phyloP scores from a whole-genome alignment of 495 filamentous ascomycete genomes.

The Clohesyomyces aquaticus region DNA sequence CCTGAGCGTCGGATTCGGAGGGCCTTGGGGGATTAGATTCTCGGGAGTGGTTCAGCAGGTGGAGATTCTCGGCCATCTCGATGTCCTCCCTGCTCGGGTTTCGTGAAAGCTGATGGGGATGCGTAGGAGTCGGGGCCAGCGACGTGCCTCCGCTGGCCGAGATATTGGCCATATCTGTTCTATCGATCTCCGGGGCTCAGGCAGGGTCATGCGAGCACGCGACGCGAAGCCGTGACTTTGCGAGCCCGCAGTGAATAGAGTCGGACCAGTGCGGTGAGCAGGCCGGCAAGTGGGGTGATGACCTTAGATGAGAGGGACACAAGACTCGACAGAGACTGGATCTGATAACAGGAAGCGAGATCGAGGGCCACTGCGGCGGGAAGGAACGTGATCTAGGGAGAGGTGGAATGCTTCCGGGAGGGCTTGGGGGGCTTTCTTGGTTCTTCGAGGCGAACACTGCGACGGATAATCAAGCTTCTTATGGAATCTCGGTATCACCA shows the following conservation, averaged over 20 bases:
- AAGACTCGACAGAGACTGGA: not conserved
- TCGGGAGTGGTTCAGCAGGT: conserved; percentile 30
- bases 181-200: not conserved
- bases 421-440: conserved; percentile 7
- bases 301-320: not conserved
- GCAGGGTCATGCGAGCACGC: conserved; percentile 7
- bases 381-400: conserved; percentile 27
- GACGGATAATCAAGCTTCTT: not conserved
- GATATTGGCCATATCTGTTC: conserved; percentile 14
- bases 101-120: conserved; percentile 39
- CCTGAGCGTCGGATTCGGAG: not conserved
- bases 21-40: conserved; percentile 7
- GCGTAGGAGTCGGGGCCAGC: conserved; percentile 37
- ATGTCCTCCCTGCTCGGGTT: conserved; percentile 39
- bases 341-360: not conserved
- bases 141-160: conserved; percentile 35
- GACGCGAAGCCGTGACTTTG: not conserved
- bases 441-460: not conserved
- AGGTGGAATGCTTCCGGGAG: conserved; percentile 1
- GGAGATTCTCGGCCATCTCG: conserved; percentile 40
- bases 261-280: not conserved
- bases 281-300: not conserved
- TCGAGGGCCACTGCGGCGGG: conserved; percentile 1
- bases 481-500: not conserved
- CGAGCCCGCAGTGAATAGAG: conserved; percentile 3